Base-by-base conservation (phyloP, 1,139 yeast species). In the Pichia sp. region DNA sequence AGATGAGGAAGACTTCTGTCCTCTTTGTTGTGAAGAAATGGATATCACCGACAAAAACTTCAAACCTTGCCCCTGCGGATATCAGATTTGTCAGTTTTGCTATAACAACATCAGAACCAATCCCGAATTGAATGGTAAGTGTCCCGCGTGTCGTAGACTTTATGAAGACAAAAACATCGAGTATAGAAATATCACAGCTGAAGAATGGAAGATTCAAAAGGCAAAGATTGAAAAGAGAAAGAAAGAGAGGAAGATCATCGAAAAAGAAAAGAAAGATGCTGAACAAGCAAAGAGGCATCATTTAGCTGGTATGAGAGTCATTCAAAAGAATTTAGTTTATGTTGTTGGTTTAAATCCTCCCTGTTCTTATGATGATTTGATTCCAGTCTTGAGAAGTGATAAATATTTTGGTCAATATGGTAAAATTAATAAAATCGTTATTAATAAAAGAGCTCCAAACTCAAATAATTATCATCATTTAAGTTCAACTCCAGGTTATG, bases 61-160 rank as follows among this genome's bases (percentile, higher is more conserved):
- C 77, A 89, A 87, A 69, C 99, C 99, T 8, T 95, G 99, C 75
- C 99, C 98, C 1, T 95, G 99, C 73, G 99, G 99, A 14, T 95
- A 95, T 67, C 99, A 95, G 67, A 88, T 93, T 55, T 95, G 99
- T 70, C 98, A 93, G 74, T 95, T 95, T 67, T 95, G 99, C 69
- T 95, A 91, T 75, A 93, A 95, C 72, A 93, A 91, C 68, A 95
- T 95, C 63, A 81, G 96, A 60, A 95, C 88, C 61, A 93, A 93
- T 63, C 97, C 97, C 1, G 96, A 91, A 66, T 74, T 93, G 59
- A 91, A 91, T 67, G 98, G 98, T 7, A 80, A 90, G 60, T 95
- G 99, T 71, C 99, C 99, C 5, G 99, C 96, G 0, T 95, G 99
- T 70, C 86, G 99, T 66, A 77, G 99, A 56, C 80, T 85, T 33